Conservation (phyloP, 1,284 basidiomycete genomes). For the Cutaneotrichosporon cutaneum region DNA sequence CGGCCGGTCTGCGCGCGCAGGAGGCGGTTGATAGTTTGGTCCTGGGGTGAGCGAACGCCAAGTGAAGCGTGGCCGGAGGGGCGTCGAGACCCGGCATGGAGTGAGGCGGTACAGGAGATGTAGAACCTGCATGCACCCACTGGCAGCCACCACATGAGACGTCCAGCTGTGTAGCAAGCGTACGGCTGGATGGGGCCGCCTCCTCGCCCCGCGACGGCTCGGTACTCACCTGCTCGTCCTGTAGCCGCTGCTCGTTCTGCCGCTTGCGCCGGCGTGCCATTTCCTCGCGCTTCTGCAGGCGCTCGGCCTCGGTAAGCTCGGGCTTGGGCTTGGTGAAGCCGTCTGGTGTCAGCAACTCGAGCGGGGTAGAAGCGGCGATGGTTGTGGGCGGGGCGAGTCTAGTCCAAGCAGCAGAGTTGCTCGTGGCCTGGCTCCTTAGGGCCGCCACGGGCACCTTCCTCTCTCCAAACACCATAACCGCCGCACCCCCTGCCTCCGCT, state of each 20-base stretch:
- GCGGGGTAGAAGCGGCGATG: too few species aligned
- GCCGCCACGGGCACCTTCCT: too few species aligned
- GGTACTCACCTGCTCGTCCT: slow-evolving; percentile 77
- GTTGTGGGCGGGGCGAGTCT: too few species aligned
- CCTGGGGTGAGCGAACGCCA: slow-evolving; percentile 35
- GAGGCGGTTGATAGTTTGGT: slow-evolving; percentile 83
- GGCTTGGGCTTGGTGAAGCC: slow-evolving; percentile 64
- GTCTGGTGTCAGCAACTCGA: slow-evolving; percentile 45
- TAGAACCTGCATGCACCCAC: too few species aligned
- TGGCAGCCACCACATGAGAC: too few species aligned
- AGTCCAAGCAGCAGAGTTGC: too few species aligned
- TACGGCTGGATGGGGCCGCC: too few species aligned
- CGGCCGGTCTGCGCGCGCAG: slow-evolving; percentile 77
- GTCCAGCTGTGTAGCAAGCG: too few species aligned
- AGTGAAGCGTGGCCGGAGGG: background rate
- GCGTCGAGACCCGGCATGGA: background rate
- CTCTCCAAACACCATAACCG: too few species aligned
- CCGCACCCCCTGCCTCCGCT: too few species aligned
- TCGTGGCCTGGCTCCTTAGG: too few species aligned
- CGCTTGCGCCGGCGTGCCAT: slow-evolving; percentile 81
- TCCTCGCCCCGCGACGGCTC: too few species aligned
- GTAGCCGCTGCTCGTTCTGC: slow-evolving; percentile 81
- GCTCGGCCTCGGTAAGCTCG: slow-evolving; percentile 72
- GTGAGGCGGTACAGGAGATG: background rate
- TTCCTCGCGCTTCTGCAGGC: slow-evolving; percentile 77